phyloP scores from a whole-genome alignment of 805 yeast species.

The Lipomyces lipofer region DNA sequence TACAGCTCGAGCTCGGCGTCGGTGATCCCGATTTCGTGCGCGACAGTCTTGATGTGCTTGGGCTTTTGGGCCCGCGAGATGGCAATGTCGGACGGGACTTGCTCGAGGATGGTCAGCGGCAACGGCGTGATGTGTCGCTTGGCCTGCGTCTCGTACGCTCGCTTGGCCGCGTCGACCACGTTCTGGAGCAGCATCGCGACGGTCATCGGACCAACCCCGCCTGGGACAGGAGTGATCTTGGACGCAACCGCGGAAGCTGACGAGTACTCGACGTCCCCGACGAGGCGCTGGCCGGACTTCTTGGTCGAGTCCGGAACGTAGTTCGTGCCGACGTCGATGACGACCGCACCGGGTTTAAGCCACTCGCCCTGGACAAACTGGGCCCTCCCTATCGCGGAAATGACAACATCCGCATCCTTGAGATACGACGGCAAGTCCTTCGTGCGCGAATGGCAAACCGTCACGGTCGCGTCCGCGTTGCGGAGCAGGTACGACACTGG shows the following conservation, averaged over 20 bases:
- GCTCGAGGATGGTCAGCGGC: conserved; percentile 54
- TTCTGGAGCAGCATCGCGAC: conserved; percentile 92
- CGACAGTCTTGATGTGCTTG: conserved; percentile 72
- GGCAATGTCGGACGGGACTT: conserved; percentile 90
- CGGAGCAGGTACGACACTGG: conserved; percentile 86
- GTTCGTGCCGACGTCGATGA: conserved; percentile 94
- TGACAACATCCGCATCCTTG: conserved; percentile 76
- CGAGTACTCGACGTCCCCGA: conserved; percentile 92
- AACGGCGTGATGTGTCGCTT: conserved; percentile 55
- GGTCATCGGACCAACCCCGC: conserved; percentile 99
- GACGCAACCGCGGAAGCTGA: conserved; percentile 63
- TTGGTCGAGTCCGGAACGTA: conserved; percentile 73
- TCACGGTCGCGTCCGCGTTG: conserved; percentile 79
- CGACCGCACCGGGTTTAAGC: conserved; percentile 80
- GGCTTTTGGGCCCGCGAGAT: conserved; percentile 89
- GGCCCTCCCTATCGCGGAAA: conserved; percentile 90
- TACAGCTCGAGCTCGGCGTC: conserved; percentile 79
- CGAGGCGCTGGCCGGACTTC: conserved; percentile 77
- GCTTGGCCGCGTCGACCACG: conserved; percentile 75
- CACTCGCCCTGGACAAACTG: conserved; percentile 82
- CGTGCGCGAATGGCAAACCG: conserved; percentile 78
- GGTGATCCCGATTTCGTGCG: conserved; percentile 77
- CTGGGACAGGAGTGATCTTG: conserved; percentile 93
- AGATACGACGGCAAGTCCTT: conserved; percentile 58
- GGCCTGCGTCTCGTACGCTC: conserved; percentile 49